Percentiles rank a stretch among this genome's conserved stretches.
These are phyloP conservation scores for Xylaria sp. DNA, from an alignment of 2,329 filamentous ascomycete genomes.

Conservation along the genomic window DNA sequence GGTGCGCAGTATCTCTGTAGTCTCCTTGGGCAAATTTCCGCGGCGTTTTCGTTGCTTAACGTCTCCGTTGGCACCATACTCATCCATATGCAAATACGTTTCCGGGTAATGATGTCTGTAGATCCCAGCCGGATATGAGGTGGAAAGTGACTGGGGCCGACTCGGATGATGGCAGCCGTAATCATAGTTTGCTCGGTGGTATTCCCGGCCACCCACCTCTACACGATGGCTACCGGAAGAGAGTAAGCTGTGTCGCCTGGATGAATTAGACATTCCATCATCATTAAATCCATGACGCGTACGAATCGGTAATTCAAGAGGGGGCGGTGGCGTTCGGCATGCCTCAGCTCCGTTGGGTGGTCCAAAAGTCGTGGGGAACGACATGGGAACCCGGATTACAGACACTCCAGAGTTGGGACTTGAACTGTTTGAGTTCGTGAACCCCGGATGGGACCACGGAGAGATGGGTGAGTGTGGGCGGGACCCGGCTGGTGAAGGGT, in stretches of 20 bases:
- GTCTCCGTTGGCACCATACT: slow-evolving; percentile 50
- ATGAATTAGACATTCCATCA: slow-evolving; percentile 41
- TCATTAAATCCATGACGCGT: slow-evolving; percentile 45
- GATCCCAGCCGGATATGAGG: slow-evolving; percentile 49
- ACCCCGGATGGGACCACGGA: slow-evolving; percentile 33
- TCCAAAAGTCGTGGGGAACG: too few relatives aligned
- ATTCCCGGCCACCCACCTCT: slow-evolving; percentile 43
- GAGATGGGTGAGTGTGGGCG: slow-evolving; percentile 47
- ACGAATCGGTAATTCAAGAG: too few relatives aligned
- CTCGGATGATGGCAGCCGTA: slow-evolving; percentile 52
- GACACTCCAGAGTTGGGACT: slow-evolving; percentile 44
- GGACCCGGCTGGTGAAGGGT: slow-evolving; percentile 37
- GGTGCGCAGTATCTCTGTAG: slow-evolving; percentile 81
- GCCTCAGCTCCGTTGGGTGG: slow-evolving; percentile 35
- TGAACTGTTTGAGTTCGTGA: slow-evolving; percentile 38
- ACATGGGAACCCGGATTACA: slow-evolving; percentile 30
- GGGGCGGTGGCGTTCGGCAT: slow-evolving; percentile 48
- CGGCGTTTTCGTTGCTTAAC: slow-evolving; percentile 67
- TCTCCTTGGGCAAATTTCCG: slow-evolving; percentile 89
- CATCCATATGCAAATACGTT: slow-evolving; percentile 47
- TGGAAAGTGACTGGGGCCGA: slow-evolving; percentile 54
- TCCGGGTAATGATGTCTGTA: slow-evolving; percentile 52
- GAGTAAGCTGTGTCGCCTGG: slow-evolving; percentile 35
- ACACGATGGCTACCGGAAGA: slow-evolving; percentile 37
- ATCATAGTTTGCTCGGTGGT: slow-evolving; percentile 44